Conservation (phyloP, 2,329 filamentous ascomycete species). For the Dactylonectria estremocensis region DNA sequence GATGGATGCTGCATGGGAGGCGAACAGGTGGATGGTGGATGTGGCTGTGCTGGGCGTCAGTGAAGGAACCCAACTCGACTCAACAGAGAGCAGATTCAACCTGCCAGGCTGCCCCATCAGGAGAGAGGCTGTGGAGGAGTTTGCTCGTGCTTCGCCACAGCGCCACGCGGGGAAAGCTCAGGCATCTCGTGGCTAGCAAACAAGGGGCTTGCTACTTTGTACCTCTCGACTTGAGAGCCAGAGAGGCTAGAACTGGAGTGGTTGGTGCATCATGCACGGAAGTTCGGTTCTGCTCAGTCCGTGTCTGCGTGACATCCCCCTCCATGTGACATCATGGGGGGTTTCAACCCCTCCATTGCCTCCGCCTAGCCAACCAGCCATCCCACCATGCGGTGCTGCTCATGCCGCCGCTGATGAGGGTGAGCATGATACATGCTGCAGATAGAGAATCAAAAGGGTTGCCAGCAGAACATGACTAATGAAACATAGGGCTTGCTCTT, state of each 20-base stretch:
- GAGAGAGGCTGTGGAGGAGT: not conserved
- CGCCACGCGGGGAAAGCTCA: conserved; percentile 1
- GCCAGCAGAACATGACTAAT: not conserved
- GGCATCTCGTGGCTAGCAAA: not conserved
- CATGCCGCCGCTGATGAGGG: not conserved
- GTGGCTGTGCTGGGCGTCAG: not conserved
- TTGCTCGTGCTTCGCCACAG: conserved; percentile 8
- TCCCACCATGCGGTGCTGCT: not conserved
- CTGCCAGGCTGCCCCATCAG: not conserved
- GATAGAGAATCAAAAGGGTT: not conserved
- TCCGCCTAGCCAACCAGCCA: not conserved
- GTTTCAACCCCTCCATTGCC: not conserved
- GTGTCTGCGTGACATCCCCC: not conserved
- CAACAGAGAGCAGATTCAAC: not conserved
- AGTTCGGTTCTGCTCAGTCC: too few species aligned
- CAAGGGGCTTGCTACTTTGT: not conserved
- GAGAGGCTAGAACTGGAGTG: too few species aligned
- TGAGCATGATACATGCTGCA: not conserved
- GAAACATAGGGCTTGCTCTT: not conserved
- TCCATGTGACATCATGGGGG: conserved; percentile 6
- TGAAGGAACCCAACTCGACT: not conserved
- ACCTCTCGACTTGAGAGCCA: not conserved
- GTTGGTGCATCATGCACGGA: too few species aligned
- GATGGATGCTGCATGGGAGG: not conserved
- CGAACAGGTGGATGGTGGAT: not conserved